Evolutionary conservation across 768 basidiomycete species (phyloP).

Genomic region (Cyclocybe aegerita): DNA sequence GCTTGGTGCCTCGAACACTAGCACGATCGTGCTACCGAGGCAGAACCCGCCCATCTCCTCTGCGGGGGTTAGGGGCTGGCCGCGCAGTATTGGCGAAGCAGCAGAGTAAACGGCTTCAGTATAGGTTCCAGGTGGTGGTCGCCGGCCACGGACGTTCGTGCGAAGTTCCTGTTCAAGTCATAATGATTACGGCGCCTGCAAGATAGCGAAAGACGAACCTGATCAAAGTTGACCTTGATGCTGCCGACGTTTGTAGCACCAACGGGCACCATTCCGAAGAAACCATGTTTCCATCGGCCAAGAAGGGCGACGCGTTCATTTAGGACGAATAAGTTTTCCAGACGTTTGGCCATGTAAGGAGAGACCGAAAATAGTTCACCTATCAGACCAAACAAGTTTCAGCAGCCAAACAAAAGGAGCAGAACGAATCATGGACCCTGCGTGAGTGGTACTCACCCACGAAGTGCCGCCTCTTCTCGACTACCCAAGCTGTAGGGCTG

Average conservation of each 20-base stretch:
- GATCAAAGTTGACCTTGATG: slow-evolving; percentile 95
- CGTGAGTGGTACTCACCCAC: slow-evolving; percentile 55
- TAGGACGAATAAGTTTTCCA: slow-evolving; percentile 93
- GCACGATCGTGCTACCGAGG: slow-evolving; percentile 92
- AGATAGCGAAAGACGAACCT: slow-evolving; percentile 38
- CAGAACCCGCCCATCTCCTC: slow-evolving; percentile 99
- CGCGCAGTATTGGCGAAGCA: slow-evolving; percentile 80
- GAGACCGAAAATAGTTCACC: slow-evolving; percentile 96
- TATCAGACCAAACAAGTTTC: slow-evolving; percentile 21
- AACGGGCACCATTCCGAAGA: slow-evolving; percentile 97
- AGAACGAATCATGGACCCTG: neutral
- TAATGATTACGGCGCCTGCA: slow-evolving; percentile 1
- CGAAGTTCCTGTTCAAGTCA: slow-evolving; percentile 60
- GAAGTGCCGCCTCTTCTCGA: slow-evolving; percentile 93
- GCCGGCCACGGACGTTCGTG: slow-evolving; percentile 79
- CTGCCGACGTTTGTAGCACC: slow-evolving; percentile 98
- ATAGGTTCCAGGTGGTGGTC: slow-evolving; percentile 82
- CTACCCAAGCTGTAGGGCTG: slow-evolving; percentile 94
- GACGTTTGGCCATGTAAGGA: slow-evolving; percentile 90
- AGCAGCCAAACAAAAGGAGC: neutral
- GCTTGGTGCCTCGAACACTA: slow-evolving; percentile 93
- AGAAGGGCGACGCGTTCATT: slow-evolving; percentile 97
- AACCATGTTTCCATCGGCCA: slow-evolving; percentile 92
- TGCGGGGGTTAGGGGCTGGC: slow-evolving; percentile 83
- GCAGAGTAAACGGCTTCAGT: slow-evolving; percentile 88